phyloP scores from a whole-genome alignment of 2,329 filamentous ascomycete species.

The Catunica adiposa region DNA sequence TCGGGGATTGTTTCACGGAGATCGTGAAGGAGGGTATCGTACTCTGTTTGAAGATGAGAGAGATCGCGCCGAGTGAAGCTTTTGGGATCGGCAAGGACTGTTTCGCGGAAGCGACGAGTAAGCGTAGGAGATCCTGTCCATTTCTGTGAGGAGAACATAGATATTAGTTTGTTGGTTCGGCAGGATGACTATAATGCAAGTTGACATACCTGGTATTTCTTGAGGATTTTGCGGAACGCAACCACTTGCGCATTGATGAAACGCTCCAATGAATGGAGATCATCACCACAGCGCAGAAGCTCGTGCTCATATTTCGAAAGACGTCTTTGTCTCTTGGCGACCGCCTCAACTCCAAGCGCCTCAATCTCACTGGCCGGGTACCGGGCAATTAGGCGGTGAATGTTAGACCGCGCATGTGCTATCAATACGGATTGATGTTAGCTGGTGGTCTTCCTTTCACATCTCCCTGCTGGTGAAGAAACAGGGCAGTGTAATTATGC shows the following conservation, averaged over 20 bases:
- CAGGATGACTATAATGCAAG: background rate
- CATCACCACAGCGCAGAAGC: conserved; percentile 45
- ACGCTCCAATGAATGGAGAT: conserved; percentile 51
- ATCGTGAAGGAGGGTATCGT: conserved; percentile 32
- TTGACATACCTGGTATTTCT: conserved; percentile 54
- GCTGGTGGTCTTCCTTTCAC: background rate
- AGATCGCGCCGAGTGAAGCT: conserved; percentile 58
- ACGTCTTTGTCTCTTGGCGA: conserved; percentile 30
- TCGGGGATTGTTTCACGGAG: conserved; percentile 31
- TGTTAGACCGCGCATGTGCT: conserved; percentile 13
- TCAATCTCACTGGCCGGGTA: conserved; percentile 21
- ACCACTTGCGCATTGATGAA: conserved; percentile 59
- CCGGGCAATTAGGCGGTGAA: conserved; percentile 32
- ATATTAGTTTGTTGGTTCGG: background rate
- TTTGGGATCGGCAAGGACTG: conserved; percentile 47
- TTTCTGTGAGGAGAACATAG: conserved; percentile 36
- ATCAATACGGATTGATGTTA: background rate
- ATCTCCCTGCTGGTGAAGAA: background rate
- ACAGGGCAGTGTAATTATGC: background rate
- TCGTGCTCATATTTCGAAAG: conserved; percentile 38
- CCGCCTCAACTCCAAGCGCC: background rate
- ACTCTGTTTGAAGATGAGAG: conserved; percentile 31
- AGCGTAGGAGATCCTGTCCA: conserved; percentile 62
- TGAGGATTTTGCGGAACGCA: conserved; percentile 68
- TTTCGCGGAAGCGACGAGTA: conserved; percentile 47